A percentile compares a stretch with the other conserved stretches of the same genome.
Conservation (phyloP, 2,329 filamentous ascomycete genomes). For the Macrophomina pseudophaseolina region DNA sequence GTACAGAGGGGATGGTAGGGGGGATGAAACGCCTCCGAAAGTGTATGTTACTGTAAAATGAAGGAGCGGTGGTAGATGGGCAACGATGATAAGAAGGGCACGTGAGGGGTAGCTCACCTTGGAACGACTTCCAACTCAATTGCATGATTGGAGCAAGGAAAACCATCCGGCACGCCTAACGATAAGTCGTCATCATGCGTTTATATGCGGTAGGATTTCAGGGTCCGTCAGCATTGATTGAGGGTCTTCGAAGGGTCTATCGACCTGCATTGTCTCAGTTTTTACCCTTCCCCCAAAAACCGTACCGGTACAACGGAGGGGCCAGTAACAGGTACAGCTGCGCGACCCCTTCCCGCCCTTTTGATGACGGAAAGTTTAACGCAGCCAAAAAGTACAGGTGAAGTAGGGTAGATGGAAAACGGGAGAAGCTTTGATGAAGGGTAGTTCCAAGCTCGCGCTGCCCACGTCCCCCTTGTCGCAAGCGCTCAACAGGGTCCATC, state of each 20-base stretch:
- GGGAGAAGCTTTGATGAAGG: slow-evolving; percentile 19
- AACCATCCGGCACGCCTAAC: not conserved
- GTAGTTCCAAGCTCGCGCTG: not conserved
- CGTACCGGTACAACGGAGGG: not conserved
- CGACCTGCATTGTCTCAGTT: slow-evolving; percentile 14
- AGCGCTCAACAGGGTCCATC: slow-evolving; percentile 3
- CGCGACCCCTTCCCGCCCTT: not conserved
- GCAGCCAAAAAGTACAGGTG: not conserved
- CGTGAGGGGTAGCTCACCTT: not conserved
- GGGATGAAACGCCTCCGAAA: not conserved
- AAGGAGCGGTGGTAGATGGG: not conserved
- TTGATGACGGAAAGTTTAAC: not conserved
- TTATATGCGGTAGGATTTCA: not conserved
- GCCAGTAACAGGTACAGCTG: not conserved
- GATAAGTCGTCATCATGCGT: slow-evolving; percentile 3
- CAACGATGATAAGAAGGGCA: no score
- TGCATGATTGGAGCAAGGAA: not conserved
- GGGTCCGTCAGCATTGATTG: not conserved
- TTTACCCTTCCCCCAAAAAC: not conserved
- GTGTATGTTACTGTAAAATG: not conserved
- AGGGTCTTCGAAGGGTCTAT: slow-evolving; percentile 7
- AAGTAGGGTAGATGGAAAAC: slow-evolving; percentile 2
- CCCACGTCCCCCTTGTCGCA: slow-evolving; percentile 1
- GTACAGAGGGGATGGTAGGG: not conserved
- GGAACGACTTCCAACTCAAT: not conserved